Percentiles rank a stretch among this genome's conserved stretches.
Evolutionary conservation across 192 early-diverging fungal species (phyloP).

Genomic region (Coemansia sp.): DNA sequence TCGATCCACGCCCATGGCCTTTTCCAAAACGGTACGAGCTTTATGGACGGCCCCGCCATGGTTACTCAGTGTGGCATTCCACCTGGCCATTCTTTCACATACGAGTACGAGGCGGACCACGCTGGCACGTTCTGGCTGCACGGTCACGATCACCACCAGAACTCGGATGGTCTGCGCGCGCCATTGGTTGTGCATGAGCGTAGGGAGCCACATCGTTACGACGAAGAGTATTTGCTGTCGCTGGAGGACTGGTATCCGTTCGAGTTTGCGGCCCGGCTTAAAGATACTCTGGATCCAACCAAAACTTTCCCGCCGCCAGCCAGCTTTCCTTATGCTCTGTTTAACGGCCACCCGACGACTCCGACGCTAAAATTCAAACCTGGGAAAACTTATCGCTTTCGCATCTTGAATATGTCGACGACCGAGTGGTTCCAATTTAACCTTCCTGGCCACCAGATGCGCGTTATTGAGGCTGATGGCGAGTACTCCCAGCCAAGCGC

Average conservation of each 20-base stretch:
- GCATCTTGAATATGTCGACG: constrained; percentile 73
- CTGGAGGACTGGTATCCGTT: constrained; percentile 70
- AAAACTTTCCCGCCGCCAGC: constrained; percentile 60
- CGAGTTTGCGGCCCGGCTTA: constrained; percentile 29
- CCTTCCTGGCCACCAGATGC: constrained; percentile 72
- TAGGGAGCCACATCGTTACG: constrained; percentile 59
- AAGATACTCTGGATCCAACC: constrained; percentile 48
- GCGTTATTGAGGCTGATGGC: constrained; percentile 78
- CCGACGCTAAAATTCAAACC: constrained; percentile 50
- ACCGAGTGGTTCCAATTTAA: constrained; percentile 68
- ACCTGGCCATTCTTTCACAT: constrained; percentile 62
- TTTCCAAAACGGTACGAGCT: constrained; percentile 67
- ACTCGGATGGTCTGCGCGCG: constrained; percentile 73
- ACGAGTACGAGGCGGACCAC: constrained; percentile 55
- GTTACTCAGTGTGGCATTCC: constrained; percentile 76
- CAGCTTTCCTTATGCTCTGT: constrained; percentile 61
- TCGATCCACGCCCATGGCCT: constrained; percentile 74
- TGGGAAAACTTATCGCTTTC: constrained; percentile 77
- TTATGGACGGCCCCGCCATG: constrained; percentile 67
- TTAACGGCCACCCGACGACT: constrained; percentile 42
- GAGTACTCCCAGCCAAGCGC: constrained; percentile 54
- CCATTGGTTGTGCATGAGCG: constrained; percentile 66
- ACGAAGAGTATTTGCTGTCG: constrained; percentile 62
- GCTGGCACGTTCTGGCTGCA: constrained; percentile 82
- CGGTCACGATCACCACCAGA: constrained; percentile 65